Evolutionary conservation across 768 basidiomycete species (phyloP).

Genomic region (Leucosporidium scottii): DNA sequence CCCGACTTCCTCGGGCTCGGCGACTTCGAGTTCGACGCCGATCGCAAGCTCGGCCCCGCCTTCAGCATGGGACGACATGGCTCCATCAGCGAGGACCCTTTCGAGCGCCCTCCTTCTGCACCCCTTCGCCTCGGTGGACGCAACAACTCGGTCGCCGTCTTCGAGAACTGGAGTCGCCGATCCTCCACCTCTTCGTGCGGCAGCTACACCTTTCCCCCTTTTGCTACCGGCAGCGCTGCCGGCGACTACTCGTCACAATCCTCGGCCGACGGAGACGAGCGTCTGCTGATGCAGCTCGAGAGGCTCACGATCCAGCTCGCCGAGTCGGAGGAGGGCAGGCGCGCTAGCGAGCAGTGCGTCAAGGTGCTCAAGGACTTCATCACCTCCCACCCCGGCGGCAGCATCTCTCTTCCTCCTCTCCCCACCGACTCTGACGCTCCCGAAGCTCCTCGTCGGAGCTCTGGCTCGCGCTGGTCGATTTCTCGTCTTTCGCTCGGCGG

Average conservation of each 20-base stretch:
- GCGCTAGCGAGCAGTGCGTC: constrained; percentile 79
- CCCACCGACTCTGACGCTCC: constrained; percentile 42
- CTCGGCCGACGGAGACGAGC: constrained; percentile 2
- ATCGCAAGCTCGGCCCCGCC: background rate
- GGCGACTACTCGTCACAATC: background rate
- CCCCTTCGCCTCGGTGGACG: constrained; percentile 9
- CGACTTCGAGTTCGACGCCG: constrained; percentile 17
- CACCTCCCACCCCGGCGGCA: constrained; percentile 26
- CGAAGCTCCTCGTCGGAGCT: constrained; percentile 1
- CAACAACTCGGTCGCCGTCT: constrained; percentile 20
- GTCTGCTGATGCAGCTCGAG: constrained; percentile 56
- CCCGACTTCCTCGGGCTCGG: constrained; percentile 1
- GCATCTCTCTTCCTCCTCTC: constrained; percentile 42
- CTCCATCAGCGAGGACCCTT: constrained; percentile 16
- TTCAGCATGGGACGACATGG: background rate
- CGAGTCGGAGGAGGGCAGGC: constrained; percentile 73
- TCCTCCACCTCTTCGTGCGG: constrained; percentile 9
- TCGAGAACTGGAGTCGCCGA: constrained; percentile 23
- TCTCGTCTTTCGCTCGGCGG: constrained; percentile 17
- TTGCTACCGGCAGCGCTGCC: background rate
- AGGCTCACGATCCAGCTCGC: constrained; percentile 59
- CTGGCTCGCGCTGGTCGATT: constrained; percentile 23
- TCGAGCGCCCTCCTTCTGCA: constrained; percentile 1
- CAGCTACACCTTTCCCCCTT: background rate
- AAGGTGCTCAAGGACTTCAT: constrained; percentile 67